Base-by-base conservation (phyloP, 371 early-diverging fungal species). In the Mucor racemosus region DNA sequence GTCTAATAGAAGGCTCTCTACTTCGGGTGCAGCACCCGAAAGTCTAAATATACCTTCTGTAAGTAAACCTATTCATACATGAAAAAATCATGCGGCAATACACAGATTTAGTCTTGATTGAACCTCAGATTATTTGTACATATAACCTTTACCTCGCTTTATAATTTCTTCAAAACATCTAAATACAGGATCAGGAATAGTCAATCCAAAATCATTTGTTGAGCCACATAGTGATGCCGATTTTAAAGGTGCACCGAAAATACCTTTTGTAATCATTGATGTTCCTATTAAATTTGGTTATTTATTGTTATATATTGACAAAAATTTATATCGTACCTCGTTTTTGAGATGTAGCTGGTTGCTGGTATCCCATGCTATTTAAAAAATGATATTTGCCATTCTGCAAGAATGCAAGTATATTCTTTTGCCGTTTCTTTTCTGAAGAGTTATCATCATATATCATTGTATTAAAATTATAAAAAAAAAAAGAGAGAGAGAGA, bases 11-110 rank as follows among this genome's bases (percentile, higher is more conserved):
- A 82, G 69, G 41, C 69, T 63, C 19, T 79, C 73, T 33, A 82
- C 77, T 58, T 82, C 82, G 53, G 79, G 72, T 1, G 79, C 76
- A 21, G 79, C 80, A 35, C 82, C 80, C 50, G 82, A 82, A 35
- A 82, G 67, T 58, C 82, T 68, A 74, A 82, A 82, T 34, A 82
- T 74, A 21, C 82, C 82, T 67, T 79, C 76, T 15, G 70, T 70
- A 17, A 41, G 41, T 46, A 82, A 62, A 8, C 82, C 82, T 77
- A 57, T 50, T 48, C 26, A 50, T 50, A 10, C 44, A 44, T n/a
- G 44, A 7, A 54, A 57, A 61, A 55, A 57, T 59, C 33, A 67
- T 57, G 55, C 53, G 57, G n/a, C 40, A 36, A 26, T 53, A 54
- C n/a, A 33, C 38, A 59, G 26, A 53, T 17, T n/a, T 19, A 4